phyloP scores from a whole-genome alignment of 1,139 yeast genomes.

The Yamadazyma triangularis region DNA sequence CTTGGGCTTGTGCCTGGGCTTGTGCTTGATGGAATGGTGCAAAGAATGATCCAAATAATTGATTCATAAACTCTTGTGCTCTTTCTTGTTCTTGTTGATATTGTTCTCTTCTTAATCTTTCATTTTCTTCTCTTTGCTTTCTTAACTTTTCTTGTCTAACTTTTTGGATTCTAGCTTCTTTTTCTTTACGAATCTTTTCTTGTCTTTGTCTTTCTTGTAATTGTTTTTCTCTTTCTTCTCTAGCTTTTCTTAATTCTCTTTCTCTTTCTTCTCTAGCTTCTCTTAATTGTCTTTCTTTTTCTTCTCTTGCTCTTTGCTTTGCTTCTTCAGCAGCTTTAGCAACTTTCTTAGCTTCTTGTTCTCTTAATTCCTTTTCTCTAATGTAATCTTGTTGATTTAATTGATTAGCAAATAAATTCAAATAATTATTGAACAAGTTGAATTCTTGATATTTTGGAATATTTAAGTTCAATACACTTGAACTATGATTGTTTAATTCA shows the following conservation, averaged over 20 bases:
- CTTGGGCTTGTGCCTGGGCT: slow-evolving; percentile 1
- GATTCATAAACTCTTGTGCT: slow-evolving; percentile 12
- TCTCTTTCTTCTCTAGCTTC: slow-evolving; percentile 5
- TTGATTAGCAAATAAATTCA: slow-evolving; percentile 5
- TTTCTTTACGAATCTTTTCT: slow-evolving; percentile 12
- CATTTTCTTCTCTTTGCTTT: slow-evolving; percentile 7
- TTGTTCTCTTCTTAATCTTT: slow-evolving; percentile 4
- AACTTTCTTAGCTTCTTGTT: no score
- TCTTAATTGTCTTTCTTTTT: slow-evolving; percentile 3
- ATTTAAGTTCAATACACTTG: slow-evolving; percentile 34
- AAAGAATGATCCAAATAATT: slow-evolving; percentile 8
- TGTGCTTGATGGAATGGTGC: slow-evolving; percentile 1
- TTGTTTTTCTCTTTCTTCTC: slow-evolving; percentile 9
- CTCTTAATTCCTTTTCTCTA: slow-evolving; percentile 7
- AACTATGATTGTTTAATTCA: slow-evolving; percentile 25
- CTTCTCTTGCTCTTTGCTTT: background rate
- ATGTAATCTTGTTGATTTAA: slow-evolving; percentile 3
- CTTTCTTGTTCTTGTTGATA: slow-evolving; percentile 7
- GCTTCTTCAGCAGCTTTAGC: no score
- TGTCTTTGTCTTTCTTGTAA: slow-evolving; percentile 15
- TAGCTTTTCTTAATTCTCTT: slow-evolving; percentile 5
- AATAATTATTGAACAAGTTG: slow-evolving; percentile 6
- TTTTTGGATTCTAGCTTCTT: slow-evolving; percentile 13
- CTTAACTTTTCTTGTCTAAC: slow-evolving; percentile 25
- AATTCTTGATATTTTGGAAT: slow-evolving; percentile 28